Conservation (phyloP, 306 rosid species). For the Oxytropis ochrocephala region DNA sequence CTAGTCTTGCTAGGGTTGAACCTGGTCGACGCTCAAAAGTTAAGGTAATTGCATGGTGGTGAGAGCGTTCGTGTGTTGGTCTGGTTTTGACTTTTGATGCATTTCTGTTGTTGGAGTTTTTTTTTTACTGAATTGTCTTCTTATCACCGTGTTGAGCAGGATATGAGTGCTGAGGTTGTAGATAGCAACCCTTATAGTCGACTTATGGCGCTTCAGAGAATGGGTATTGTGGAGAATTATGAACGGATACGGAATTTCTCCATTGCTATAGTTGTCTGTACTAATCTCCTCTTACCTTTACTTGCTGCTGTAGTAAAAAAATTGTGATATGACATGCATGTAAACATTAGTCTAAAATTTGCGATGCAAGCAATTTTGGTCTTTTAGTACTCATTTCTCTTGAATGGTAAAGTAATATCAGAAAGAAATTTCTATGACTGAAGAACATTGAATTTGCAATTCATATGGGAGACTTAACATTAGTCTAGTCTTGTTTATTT, state of each 20-base stretch:
- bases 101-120: constrained; percentile 2
- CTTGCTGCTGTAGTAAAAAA: background rate
- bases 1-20: constrained; percentile 41
- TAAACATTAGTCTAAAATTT: background rate
- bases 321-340: background rate
- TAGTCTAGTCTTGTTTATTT: background rate
- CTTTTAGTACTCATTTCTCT: background rate
- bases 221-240: constrained; percentile 92
- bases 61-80: background rate
- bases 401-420: background rate
- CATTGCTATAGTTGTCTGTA: constrained; percentile 93
- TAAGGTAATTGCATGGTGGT: constrained; percentile 40
- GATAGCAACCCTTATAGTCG: constrained; percentile 97
- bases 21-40: constrained; percentile 69
- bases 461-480: background rate
- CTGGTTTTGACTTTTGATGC: background rate
- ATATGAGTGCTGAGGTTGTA: constrained; percentile 93
- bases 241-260: constrained; percentile 93
- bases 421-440: background rate
- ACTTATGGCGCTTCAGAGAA: constrained; percentile 99
- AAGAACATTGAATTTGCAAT: background rate
- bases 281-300: constrained; percentile 37
- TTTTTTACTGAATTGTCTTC: background rate
- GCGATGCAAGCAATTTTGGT: background rate
- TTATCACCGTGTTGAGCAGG: constrained; percentile 46